Evolutionary conservation across 805 yeast genomes (phyloP).

Genomic region (Zygosaccharomyces bisporus): DNA sequence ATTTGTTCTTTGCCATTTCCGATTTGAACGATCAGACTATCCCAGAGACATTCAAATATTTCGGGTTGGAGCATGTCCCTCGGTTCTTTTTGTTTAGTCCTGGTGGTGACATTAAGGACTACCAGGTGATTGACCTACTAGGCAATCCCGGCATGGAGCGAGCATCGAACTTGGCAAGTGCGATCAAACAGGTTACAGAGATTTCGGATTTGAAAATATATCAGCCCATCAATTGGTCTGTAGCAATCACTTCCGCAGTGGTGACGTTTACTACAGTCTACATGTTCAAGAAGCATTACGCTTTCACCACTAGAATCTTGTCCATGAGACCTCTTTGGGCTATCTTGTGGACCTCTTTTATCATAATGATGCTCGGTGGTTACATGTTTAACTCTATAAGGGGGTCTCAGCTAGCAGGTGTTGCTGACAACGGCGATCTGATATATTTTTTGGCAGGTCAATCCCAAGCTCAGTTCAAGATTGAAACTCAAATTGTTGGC

Average conservation of each 20-base stretch:
- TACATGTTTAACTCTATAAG: slow-evolving; percentile 92
- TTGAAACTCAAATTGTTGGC: slow-evolving; percentile 84
- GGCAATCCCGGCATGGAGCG: slow-evolving; percentile 37
- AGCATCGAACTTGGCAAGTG: slow-evolving; percentile 31
- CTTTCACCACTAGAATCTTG: slow-evolving; percentile 40
- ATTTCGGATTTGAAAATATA: slow-evolving; percentile 33
- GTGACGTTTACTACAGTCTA: slow-evolving; percentile 38
- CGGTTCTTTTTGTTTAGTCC: slow-evolving; percentile 62
- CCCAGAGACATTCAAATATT: slow-evolving; percentile 41
- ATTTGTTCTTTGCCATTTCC: slow-evolving; percentile 66
- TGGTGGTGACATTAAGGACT: slow-evolving; percentile 39
- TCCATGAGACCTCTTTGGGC: slow-evolving; percentile 69
- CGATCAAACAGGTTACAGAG: slow-evolving; percentile 25
- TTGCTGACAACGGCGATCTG: slow-evolving; percentile 39
- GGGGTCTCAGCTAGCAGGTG: slow-evolving; percentile 52
- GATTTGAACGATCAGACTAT: slow-evolving; percentile 60
- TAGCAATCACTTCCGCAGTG: slow-evolving; percentile 34
- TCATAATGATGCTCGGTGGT: slow-evolving; percentile 76
- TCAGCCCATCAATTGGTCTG: slow-evolving; percentile 40
- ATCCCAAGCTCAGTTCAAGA: slow-evolving; percentile 74
- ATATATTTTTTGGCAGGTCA: slow-evolving; percentile 57
- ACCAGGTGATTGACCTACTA: slow-evolving; percentile 34
- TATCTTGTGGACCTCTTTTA: slow-evolving; percentile 51
- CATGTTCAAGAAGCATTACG: slow-evolving; percentile 33
- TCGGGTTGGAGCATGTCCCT: slow-evolving; percentile 70